phyloP scores from a whole-genome alignment of 768 basidiomycete species.

The Porpolomopsis calyptriformis region DNA sequence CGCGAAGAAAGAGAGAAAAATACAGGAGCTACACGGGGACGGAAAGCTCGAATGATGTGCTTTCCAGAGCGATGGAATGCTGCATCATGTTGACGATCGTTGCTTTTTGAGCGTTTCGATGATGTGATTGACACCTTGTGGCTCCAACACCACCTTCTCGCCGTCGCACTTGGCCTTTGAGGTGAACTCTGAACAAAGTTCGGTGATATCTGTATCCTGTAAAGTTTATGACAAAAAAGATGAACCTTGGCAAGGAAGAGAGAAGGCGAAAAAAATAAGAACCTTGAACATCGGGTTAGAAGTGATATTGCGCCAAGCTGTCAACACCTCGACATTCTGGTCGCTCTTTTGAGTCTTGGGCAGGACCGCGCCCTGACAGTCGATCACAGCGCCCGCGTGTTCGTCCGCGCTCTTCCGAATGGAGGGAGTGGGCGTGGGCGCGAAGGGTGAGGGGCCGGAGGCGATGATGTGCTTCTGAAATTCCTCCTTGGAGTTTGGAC shows the following conservation, averaged over 20 bases:
- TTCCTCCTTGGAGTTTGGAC: slow-evolving; percentile 49
- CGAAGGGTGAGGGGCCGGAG: slow-evolving; percentile 56
- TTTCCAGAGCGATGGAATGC: too few relatives aligned
- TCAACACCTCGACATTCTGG: slow-evolving; percentile 65
- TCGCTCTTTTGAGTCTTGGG: slow-evolving; percentile 61
- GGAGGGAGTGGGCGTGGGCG: slow-evolving; percentile 26
- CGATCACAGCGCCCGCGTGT: slow-evolving; percentile 41
- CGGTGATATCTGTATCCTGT: slow-evolving; percentile 69
- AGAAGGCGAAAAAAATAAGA: too few relatives aligned
- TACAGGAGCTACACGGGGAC: too few relatives aligned
- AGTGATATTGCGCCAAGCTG: slow-evolving; percentile 71
- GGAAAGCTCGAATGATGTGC: too few relatives aligned
- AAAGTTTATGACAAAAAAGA: slow-evolving; percentile 5
- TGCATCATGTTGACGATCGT: background rate
- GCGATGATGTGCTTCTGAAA: slow-evolving; percentile 37
- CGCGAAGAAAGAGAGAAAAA: too few relatives aligned
- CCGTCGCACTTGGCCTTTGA: slow-evolving; percentile 79
- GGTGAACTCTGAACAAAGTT: slow-evolving; percentile 70
- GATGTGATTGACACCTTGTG: slow-evolving; percentile 38
- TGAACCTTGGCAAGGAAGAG: slow-evolving; percentile 4
- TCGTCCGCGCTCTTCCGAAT: slow-evolving; percentile 36
- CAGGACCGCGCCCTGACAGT: slow-evolving; percentile 57
- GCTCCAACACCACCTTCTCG: slow-evolving; percentile 68
- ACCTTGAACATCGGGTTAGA: slow-evolving; percentile 71
- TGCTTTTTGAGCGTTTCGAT: slow-evolving; percentile 27